These are phyloP conservation scores for Lavandula angustifolia DNA, from an alignment of 257 asterid species.

Conservation along the genomic window DNA sequence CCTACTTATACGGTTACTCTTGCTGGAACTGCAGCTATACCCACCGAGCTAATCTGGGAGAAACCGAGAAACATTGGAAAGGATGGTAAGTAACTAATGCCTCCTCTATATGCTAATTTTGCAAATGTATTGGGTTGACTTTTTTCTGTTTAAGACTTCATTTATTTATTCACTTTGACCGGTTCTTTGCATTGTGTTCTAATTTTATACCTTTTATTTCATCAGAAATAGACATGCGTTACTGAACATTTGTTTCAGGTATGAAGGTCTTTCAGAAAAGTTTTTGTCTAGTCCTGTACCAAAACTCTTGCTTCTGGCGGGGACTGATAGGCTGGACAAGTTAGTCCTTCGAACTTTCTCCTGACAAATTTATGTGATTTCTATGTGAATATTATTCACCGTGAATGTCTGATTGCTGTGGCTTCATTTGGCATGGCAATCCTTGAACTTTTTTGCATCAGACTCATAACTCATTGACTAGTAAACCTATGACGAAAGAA, in stretches of 20 bases:
- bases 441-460: too few species aligned
- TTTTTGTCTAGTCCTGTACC: conserved; percentile 83
- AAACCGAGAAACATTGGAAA: conserved; percentile 91
- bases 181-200: too few species aligned
- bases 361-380: conserved; percentile 2
- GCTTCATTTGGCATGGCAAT: too few species aligned
- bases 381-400: neutral
- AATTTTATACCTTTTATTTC: too few species aligned
- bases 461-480: too few species aligned
- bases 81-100: conserved; percentile 61
- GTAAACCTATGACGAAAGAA: too few species aligned
- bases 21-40: conserved; percentile 63
- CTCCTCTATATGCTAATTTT: conserved; percentile 22
- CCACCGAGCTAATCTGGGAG: conserved; percentile 84
- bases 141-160: too few species aligned
- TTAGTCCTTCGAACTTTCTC: conserved; percentile 31
- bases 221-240: neutral
- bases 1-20: conserved; percentile 24
- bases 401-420: too few species aligned
- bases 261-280: conserved; percentile 95
- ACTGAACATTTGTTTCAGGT: conserved; percentile 59
- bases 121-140: too few species aligned
- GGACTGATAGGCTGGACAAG: conserved; percentile 99
- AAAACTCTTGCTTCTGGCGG: conserved; percentile 92
- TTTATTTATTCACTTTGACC: too few species aligned